These are phyloP conservation scores for Breviolum minutum DNA, from an alignment of 73 alveolate genomes.

Conservation along the genomic window DNA sequence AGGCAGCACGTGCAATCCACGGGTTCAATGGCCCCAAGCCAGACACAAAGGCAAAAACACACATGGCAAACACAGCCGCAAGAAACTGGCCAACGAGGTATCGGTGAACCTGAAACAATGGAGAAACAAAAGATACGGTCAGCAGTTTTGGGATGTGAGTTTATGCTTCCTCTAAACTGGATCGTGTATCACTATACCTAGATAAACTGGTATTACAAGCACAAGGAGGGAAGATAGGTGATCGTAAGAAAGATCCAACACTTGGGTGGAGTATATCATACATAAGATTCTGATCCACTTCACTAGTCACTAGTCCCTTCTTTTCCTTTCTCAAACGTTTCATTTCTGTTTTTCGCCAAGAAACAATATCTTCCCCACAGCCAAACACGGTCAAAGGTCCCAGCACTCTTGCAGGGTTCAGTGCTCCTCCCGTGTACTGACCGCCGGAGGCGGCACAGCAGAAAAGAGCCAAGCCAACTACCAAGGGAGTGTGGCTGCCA, in stretches of 20 bases:
- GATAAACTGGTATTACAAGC: too few species aligned
- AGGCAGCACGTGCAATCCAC: neutral
- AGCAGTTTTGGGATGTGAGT: too few species aligned
- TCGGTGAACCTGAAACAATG: neutral
- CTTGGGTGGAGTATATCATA: too few species aligned
- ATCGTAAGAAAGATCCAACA: too few species aligned
- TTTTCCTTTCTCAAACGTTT: too few species aligned
- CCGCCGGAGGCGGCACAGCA: conserved; percentile 32
- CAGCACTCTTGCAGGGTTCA: conserved; percentile 45
- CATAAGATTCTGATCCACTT: too few species aligned
- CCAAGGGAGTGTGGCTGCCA: conserved; percentile 67
- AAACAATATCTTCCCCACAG: neutral
- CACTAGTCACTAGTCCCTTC: too few species aligned
- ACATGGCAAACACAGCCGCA: conserved; percentile 34
- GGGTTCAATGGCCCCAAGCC: conserved; percentile 57
- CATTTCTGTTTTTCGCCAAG: too few species aligned
- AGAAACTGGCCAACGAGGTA: conserved; percentile 13
- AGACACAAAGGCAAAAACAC: conserved; percentile 56
- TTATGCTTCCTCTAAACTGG: too few species aligned
- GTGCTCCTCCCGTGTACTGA: conserved; percentile 45
- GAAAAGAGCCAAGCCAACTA: conserved; percentile 39
- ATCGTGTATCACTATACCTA: too few species aligned
- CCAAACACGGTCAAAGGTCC: conserved; percentile 15
- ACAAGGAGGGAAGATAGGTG: too few species aligned
- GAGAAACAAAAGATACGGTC: too few species aligned